Conservation (phyloP, 2,329 filamentous ascomycete genomes). For the Rosellinia necatrix region DNA sequence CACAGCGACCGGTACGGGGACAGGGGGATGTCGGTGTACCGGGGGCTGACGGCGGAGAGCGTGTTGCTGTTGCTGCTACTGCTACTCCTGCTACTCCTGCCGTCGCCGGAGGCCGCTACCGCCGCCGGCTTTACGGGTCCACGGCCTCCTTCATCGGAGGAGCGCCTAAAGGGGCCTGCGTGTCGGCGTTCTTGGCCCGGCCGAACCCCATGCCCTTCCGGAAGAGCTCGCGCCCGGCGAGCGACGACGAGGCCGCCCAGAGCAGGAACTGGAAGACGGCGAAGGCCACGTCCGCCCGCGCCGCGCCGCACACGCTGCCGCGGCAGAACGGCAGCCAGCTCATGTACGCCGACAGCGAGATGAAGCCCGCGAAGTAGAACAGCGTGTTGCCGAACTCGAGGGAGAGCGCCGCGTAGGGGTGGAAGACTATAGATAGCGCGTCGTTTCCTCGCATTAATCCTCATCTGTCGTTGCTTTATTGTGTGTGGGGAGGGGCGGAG, state of each 20-base stretch:
- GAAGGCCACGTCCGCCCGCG: constrained; percentile 59
- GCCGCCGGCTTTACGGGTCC: constrained; percentile 41
- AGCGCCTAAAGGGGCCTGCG: constrained; percentile 35
- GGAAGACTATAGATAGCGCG: constrained; percentile 49
- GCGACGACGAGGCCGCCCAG: constrained; percentile 55
- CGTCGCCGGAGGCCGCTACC: too few species aligned
- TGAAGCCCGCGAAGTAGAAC: constrained; percentile 64
- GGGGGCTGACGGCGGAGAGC: constrained; percentile 27
- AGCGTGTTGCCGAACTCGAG: constrained; percentile 58
- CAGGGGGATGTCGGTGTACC: constrained; percentile 40
- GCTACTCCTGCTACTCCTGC: too few species aligned
- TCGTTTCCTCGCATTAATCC: too few species aligned
- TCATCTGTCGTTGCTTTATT: too few species aligned
- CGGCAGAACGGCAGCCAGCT: constrained; percentile 60
- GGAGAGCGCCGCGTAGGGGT: constrained; percentile 54
- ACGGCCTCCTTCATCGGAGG: constrained; percentile 47
- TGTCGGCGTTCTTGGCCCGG: constrained; percentile 15
- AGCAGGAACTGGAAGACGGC: constrained; percentile 57
- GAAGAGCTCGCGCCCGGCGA: constrained; percentile 55
- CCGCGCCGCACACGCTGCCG: constrained; percentile 60
- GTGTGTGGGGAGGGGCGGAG: too few species aligned
- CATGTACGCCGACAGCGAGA: constrained; percentile 62
- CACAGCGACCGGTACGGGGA: constrained; percentile 36
- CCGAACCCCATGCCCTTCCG: constrained; percentile 46
- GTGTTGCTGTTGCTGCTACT: too few species aligned